A percentile compares a stretch with the other conserved stretches of the same genome.
Evolutionary conservation across 768 basidiomycete genomes (phyloP).

Genomic region (Rhizopogon vinicolor): DNA sequence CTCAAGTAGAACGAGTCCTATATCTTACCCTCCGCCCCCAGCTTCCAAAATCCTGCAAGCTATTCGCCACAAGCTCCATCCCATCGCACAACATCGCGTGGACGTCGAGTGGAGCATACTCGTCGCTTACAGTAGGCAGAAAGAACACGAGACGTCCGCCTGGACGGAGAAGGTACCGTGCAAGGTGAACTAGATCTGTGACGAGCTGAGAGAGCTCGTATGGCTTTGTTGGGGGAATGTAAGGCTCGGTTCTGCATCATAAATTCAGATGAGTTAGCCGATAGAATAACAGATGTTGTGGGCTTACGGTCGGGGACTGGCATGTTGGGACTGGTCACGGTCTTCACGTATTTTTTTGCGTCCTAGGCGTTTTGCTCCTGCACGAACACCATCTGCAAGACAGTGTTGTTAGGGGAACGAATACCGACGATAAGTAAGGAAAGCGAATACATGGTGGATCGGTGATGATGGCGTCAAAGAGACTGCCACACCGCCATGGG

Average conservation of each 20-base stretch:
- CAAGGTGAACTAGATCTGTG: conserved; percentile 72
- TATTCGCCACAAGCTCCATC: conserved; percentile 86
- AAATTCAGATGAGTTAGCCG: not conserved
- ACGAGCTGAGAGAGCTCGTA: conserved; percentile 89
- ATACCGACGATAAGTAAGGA: not conserved
- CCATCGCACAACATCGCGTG: conserved; percentile 75
- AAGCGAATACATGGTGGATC: conserved; percentile 82
- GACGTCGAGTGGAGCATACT: conserved; percentile 86
- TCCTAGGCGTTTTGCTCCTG: conserved; percentile 79
- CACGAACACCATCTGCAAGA: conserved; percentile 81
- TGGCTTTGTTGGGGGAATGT: conserved; percentile 86
- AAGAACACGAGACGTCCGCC: conserved; percentile 93
- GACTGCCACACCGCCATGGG: conserved; percentile 82
- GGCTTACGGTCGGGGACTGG: conserved; percentile 42
- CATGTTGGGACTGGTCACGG: conserved; percentile 17
- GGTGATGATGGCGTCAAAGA: conserved; percentile 93
- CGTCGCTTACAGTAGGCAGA: conserved; percentile 87
- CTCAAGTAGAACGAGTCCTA: not conserved
- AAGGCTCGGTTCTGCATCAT: conserved; percentile 52
- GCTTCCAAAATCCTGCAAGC: conserved; percentile 88
- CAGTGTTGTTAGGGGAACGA: conserved; percentile 1
- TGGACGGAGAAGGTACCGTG: conserved; percentile 81
- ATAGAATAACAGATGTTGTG: not conserved
- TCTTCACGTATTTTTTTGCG: conserved; percentile 45
- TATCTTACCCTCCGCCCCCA: conserved; percentile 86